These are phyloP conservation scores for Bryoerythrophyllum caledonicum DNA, from an alignment of 225 moss, liverwort and hornwort species.

Conservation along the genomic window DNA sequence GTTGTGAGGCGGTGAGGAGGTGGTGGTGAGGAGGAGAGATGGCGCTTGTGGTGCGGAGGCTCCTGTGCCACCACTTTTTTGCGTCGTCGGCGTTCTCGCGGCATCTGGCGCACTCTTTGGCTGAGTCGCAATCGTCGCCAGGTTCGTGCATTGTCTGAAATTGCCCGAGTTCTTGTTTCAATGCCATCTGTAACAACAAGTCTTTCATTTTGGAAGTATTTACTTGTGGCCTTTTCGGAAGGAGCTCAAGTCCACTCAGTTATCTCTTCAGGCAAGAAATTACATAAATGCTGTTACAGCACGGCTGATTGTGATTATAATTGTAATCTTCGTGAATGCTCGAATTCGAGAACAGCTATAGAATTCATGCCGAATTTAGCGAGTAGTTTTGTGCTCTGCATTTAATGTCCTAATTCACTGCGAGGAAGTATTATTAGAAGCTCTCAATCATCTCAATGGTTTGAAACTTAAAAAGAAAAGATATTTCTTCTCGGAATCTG, in stretches of 20 bases:
- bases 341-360: not conserved
- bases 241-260: not conserved
- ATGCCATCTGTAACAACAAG: not conserved
- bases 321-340: not conserved
- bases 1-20: not conserved
- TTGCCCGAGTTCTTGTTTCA: not conserved
- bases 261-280: no score
- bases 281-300: no score
- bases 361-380: not conserved
- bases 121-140: constrained; percentile 27
- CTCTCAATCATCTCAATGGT: no score
- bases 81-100: constrained; percentile 25
- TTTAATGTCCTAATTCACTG: not conserved
- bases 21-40: constrained; percentile 31
- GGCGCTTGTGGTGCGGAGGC: constrained; percentile 39
- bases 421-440: not conserved
- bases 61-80: constrained; percentile 23
- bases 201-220: not conserved
- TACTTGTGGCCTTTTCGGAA: not conserved
- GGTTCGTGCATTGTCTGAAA: constrained; percentile 27
- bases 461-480: no score
- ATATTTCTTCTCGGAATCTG: no score
- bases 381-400: not conserved
- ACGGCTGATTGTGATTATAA: not conserved
- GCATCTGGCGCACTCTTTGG: constrained; percentile 39